phyloP scores from a whole-genome alignment of 257 asterid species.

The Nicotiana sylvestris region DNA sequence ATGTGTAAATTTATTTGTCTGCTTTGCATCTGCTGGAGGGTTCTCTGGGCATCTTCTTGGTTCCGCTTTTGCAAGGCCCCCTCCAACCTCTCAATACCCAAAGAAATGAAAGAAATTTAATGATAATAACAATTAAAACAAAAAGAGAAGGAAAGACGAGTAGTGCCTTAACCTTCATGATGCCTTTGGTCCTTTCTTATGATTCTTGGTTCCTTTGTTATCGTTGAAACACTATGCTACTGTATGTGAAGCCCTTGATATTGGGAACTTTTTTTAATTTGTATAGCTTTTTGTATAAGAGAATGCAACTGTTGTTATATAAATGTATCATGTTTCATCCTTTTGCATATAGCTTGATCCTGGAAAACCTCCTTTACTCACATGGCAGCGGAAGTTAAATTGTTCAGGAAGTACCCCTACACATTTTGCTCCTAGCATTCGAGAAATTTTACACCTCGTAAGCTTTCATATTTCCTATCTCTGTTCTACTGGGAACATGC shows the following conservation, averaged over 20 bases:
- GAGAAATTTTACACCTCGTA: constrained; percentile 68
- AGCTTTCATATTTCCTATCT: neutral
- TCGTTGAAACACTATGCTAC: neutral
- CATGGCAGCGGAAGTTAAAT: constrained; percentile 65
- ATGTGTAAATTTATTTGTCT: too few relatives aligned
- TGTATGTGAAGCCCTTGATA: neutral
- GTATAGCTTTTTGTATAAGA: neutral
- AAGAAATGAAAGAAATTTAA: neutral
- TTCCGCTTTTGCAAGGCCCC: neutral
- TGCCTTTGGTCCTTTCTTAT: neutral
- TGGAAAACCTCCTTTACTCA: constrained; percentile 62
- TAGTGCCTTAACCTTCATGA: neutral
- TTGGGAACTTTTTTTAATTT: neutral
- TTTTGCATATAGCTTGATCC: constrained; percentile 40
- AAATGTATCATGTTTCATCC: neutral
- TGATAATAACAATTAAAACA: neutral
- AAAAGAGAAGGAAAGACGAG: neutral
- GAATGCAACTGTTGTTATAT: neutral
- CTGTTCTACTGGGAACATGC: neutral
- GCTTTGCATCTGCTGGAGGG: too few relatives aligned
- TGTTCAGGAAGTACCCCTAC: constrained; percentile 44
- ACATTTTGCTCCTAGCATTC: constrained; percentile 52
- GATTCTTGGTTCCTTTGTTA: neutral
- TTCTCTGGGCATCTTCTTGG: too few relatives aligned
- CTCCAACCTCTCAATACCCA: neutral